phyloP scores from a whole-genome alignment of 352 stramenopile species.

The Poterioochromonas sp. region DNA sequence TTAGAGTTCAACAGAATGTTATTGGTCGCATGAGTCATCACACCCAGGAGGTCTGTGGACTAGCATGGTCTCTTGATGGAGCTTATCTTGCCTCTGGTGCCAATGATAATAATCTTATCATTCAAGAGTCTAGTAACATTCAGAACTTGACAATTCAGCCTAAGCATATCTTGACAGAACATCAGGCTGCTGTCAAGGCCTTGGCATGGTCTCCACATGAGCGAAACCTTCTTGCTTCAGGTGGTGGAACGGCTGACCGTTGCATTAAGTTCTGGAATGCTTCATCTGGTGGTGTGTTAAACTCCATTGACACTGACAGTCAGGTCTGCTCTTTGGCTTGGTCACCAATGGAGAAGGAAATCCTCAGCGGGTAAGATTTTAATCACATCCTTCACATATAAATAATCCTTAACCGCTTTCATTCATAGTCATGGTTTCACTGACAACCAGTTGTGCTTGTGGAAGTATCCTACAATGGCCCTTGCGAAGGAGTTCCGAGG shows the following conservation, averaged over 20 bases:
- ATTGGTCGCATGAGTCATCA: constrained; percentile 81
- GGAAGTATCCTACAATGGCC: constrained; percentile 97
- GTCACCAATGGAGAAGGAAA: constrained; percentile 61
- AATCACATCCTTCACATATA: no score
- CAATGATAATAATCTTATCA: constrained; percentile 93
- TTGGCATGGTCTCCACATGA: constrained; percentile 97
- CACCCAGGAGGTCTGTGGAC: constrained; percentile 91
- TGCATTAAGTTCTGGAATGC: constrained; percentile 99
- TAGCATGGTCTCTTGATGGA: constrained; percentile 92
- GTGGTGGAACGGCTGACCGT: constrained; percentile 91
- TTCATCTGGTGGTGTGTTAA: constrained; percentile 65
- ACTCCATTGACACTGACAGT: constrained; percentile 91
- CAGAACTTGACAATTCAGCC: constrained; percentile 47
- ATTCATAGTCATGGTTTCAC: constrained; percentile 95
- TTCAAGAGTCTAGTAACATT: constrained; percentile 70
- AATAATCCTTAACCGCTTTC: no score
- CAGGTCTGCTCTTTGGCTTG: constrained; percentile 91
- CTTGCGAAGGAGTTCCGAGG: constrained; percentile 93
- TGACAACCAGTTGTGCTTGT: constrained; percentile 93
- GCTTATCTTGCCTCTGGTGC: constrained; percentile 85
- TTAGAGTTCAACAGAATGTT: constrained; percentile 68
- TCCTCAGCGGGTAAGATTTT: no score
- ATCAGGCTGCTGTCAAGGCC: constrained; percentile 89
- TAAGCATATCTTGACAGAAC: constrained; percentile 78
- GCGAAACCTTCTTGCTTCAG: constrained; percentile 87